Percentiles rank a stretch among this genome's conserved stretches.
Evolutionary conservation across 305 asterid species (phyloP).

Genomic region (Lippia alba): DNA sequence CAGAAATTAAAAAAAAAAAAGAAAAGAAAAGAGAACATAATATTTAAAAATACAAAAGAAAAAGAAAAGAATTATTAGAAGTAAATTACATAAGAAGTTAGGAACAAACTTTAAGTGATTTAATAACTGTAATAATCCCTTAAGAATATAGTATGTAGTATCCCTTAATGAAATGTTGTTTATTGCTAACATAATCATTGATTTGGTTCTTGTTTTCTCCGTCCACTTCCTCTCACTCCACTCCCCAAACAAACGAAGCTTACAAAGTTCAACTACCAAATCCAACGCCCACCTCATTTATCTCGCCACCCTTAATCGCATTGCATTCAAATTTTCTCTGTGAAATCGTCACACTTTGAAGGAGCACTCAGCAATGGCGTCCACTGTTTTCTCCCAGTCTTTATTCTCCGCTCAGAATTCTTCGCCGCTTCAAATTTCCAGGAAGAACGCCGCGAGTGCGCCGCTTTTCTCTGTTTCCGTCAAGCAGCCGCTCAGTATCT

Average conservation of each 20-base stretch:
- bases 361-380: slow-evolving; percentile 57
- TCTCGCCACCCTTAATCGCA: slow-evolving; percentile 27
- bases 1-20: too few species aligned
- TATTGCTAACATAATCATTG: too few species aligned
- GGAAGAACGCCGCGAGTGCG: slow-evolving; percentile 33
- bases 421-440: slow-evolving; percentile 44
- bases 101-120: too few species aligned
- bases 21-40: too few species aligned
- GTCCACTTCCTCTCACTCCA: background rate
- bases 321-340: slow-evolving; percentile 16
- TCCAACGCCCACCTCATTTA: slow-evolving; percentile 12
- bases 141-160: too few species aligned
- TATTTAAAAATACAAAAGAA: too few species aligned
- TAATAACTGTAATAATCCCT: too few species aligned
- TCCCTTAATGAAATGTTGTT: too few species aligned
- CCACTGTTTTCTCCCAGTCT: slow-evolving; percentile 59
- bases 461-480: slow-evolving; percentile 39
- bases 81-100: too few species aligned
- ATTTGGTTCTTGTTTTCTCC: background rate
- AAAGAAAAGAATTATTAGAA: too few species aligned
- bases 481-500: slow-evolving; percentile 36
- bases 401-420: slow-evolving; percentile 51
- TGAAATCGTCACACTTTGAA: background rate
- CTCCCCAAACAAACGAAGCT: background rate
- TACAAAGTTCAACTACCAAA: slow-evolving; percentile 26